Evolutionary conservation across 106 monocot species (phyloP), one percentile per base, ranked within the genome.

Genomic region (Platanthera zijinensis): DNA sequence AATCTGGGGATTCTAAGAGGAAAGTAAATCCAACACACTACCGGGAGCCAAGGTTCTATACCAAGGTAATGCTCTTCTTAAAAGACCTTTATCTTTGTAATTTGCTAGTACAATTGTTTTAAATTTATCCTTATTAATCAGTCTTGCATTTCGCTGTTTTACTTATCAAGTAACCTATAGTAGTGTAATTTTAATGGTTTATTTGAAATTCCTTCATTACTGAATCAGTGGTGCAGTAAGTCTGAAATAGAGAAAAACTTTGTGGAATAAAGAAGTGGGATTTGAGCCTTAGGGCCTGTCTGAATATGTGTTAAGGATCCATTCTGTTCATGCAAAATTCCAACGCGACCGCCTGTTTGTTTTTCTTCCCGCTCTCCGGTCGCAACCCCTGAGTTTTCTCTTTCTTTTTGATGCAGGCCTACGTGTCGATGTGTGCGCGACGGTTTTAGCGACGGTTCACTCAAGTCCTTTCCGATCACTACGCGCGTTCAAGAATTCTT

Each of bases 1-100:
- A 94, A 78, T 94, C 99, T 69, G 99, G 99, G 57, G 99, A 99
- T 87, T 94, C 88, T 17, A 99, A 92, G 82, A 86, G 99, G 82
- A 94, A 90, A 81, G 67, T 79, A 59, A 99, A 99, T 76, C 99
- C 99, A 14, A 94, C 97, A 46, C 99, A 99, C 69, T 99, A 99
- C 73, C 80, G 99, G 28, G 94, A 99, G 50, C 99, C 99, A 74
- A 92, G 92, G 74, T 99, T 94, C 66, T 99, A 99, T 74, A 99
- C 99, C 13, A 91, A 99, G 94, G 99, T 94, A 75, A 74, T 54
- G 51, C 48, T 70, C 70, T 70, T 7, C 6, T 25, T 66, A 2
- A 45, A 48, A 70, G 15, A 48, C 48, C 47, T 47, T 48, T 70
- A 70, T 70, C 15, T 47, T 15, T 17, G 70, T 48, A 48, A 70